These are phyloP conservation scores for Coniochaeta ligniaria DNA, from an alignment of 2,329 filamentous ascomycete species.

Conservation along the genomic window DNA sequence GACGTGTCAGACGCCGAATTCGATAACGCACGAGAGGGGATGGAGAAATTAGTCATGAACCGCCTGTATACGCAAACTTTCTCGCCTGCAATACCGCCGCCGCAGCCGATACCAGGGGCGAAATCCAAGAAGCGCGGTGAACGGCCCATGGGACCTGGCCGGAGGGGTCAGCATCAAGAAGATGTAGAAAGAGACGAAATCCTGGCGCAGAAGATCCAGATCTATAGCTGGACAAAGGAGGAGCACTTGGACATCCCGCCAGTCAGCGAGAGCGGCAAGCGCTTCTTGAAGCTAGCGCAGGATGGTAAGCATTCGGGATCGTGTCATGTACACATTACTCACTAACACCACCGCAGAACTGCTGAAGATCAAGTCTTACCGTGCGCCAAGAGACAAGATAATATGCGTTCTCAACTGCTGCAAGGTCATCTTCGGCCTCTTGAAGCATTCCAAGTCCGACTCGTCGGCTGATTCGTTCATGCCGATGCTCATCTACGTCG, in stretches of 20 bases:
- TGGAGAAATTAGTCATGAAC: slow-evolving; percentile 99
- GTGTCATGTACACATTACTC: too few species aligned
- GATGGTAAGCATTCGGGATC: slow-evolving; percentile 49
- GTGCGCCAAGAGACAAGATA: slow-evolving; percentile 95
- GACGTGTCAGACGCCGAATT: slow-evolving; percentile 95
- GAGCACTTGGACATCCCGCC: slow-evolving; percentile 88
- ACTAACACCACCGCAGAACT: slow-evolving; percentile 54
- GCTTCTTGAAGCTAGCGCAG: slow-evolving; percentile 83
- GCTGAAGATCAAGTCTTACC: slow-evolving; percentile 91
- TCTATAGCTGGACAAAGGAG: slow-evolving; percentile 91
- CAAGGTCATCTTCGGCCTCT: slow-evolving; percentile 94
- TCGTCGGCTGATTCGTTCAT: slow-evolving; percentile 96
- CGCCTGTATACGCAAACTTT: slow-evolving; percentile 92
- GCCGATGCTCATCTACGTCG: slow-evolving; percentile 89
- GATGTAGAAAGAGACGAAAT: slow-evolving; percentile 95
- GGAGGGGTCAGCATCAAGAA: slow-evolving; percentile 92
- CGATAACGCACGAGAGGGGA: slow-evolving; percentile 94
- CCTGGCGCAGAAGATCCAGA: slow-evolving; percentile 92
- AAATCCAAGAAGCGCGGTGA: slow-evolving; percentile 66
- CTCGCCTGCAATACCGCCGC: slow-evolving; percentile 81
- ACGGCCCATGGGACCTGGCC: slow-evolving; percentile 67
- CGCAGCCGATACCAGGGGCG: slow-evolving; percentile 63
- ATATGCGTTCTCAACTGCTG: slow-evolving; percentile 98
- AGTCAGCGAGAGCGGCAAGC: slow-evolving; percentile 76
- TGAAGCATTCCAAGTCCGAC: slow-evolving; percentile 88